These are phyloP conservation scores for Syncephalastrum racemosum DNA, from an alignment of 371 early-diverging fungal species.

Conservation along the genomic window DNA sequence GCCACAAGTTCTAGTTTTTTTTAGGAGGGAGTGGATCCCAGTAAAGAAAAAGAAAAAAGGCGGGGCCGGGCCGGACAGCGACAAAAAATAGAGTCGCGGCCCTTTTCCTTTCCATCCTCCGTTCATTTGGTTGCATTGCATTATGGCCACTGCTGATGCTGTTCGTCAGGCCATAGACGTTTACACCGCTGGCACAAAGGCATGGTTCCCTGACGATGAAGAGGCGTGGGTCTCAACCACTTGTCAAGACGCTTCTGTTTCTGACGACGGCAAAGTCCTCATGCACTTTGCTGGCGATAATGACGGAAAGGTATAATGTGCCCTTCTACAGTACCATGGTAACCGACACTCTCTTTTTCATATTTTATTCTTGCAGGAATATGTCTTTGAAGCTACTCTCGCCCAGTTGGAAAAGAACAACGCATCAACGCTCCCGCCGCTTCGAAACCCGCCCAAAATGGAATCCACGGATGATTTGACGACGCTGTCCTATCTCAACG, in stretches of 20 bases:
- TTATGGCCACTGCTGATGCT: constrained; percentile 15
- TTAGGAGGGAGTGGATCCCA: too few relatives aligned
- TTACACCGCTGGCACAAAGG: constrained; percentile 72
- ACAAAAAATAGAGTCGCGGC: too few relatives aligned
- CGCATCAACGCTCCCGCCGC: constrained; percentile 74
- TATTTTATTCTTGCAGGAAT: constrained; percentile 45
- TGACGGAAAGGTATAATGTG: constrained; percentile 45
- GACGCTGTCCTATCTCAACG: constrained; percentile 85
- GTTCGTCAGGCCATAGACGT: constrained; percentile 50
- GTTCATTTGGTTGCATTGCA: constrained; percentile 1
- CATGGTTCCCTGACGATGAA: constrained; percentile 86
- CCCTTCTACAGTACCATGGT: neutral
- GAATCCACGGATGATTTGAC: constrained; percentile 91
- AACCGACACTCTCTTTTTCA: neutral
- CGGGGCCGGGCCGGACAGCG: too few relatives aligned
- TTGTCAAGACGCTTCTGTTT: constrained; percentile 54
- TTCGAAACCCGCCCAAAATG: constrained; percentile 83
- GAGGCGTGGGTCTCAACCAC: constrained; percentile 86
- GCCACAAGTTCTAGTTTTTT: too few relatives aligned
- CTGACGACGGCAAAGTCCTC: constrained; percentile 49
- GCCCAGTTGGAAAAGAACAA: constrained; percentile 65
- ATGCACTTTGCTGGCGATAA: constrained; percentile 66
- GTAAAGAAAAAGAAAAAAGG: too few relatives aligned
- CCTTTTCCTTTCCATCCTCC: neutral
- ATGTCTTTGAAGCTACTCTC: constrained; percentile 66